Percentiles rank a stretch among this genome's conserved stretches.
Evolutionary conservation across 108 stramenopile species (phyloP).

Genomic region (Cylindrotheca closterium): DNA sequence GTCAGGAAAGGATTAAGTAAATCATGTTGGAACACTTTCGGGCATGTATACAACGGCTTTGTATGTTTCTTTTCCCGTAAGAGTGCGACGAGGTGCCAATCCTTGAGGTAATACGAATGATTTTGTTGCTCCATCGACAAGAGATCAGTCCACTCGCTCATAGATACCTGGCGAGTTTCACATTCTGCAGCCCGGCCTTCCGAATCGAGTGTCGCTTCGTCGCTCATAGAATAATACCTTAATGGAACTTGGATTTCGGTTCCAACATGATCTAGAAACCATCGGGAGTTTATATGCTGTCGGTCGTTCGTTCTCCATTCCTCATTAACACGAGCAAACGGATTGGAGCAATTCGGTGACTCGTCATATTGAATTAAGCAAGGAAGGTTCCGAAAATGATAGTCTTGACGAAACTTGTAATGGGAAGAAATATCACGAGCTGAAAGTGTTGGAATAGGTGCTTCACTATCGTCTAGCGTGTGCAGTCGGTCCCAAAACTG

Average conservation of each 20-base stretch:
- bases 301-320: constrained; percentile 5
- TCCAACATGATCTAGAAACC: constrained; percentile 61
- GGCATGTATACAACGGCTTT: constrained; percentile 47
- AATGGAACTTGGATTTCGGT: constrained; percentile 57
- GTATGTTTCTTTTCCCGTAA: constrained; percentile 8
- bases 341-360: background rate
- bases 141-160: constrained; percentile 48
- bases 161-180: constrained; percentile 40
- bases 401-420: background rate
- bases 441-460: background rate
- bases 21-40: constrained; percentile 50
- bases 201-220: constrained; percentile 38
- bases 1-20: constrained; percentile 58
- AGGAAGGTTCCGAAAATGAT: background rate
- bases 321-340: background rate
- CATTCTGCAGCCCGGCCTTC: constrained; percentile 76
- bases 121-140: constrained; percentile 13
- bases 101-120: constrained; percentile 59
- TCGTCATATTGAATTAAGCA: constrained; percentile 1
- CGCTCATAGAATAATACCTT: constrained; percentile 21
- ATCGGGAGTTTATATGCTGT: constrained; percentile 34
- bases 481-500: background rate
- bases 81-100: constrained; percentile 70
- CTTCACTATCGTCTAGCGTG: background rate
- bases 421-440: background rate